Percentiles rank a stretch among this genome's conserved stretches.
Conservation (phyloP, 805 yeast genomes). For the Saccharomyces jurei region DNA sequence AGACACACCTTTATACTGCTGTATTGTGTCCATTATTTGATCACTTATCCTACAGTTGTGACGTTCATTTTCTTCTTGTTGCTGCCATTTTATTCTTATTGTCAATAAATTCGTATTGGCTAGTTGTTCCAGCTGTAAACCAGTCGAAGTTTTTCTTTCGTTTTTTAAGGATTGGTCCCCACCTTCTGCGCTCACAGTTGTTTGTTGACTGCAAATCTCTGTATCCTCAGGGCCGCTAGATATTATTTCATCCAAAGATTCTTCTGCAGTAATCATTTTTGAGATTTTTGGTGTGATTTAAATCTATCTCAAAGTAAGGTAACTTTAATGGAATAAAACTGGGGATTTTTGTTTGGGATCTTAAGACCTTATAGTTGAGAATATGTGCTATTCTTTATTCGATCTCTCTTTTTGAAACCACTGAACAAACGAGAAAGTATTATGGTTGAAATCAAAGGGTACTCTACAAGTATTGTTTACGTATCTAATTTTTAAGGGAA, state of each 20-base stretch:
- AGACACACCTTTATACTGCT: constrained; percentile 14
- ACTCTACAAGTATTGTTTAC: not conserved
- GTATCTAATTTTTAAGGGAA: not conserved
- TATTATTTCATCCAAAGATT: not conserved
- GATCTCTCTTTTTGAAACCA: not conserved
- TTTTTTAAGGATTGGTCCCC: constrained; percentile 1
- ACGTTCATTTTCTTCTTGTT: not conserved
- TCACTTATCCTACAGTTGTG: not conserved
- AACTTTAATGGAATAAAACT: not conserved
- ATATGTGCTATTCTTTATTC: not conserved
- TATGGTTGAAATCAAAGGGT: not conserved
- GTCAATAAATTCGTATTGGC: constrained; percentile 25
- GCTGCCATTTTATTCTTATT: constrained; percentile 19
- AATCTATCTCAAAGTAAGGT: not conserved
- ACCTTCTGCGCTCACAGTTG: constrained; percentile 1
- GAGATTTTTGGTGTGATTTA: not conserved
- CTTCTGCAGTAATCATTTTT: not conserved
- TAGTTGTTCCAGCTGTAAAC: constrained; percentile 19
- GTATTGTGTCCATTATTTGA: constrained; percentile 1
- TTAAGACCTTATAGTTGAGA: not conserved
- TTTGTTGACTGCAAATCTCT: not conserved
- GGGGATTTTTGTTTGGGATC: not conserved
- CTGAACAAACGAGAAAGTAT: not conserved
- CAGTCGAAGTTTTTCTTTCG: not conserved
- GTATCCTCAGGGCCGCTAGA: not conserved